Base-by-base conservation (phyloP, 2,329 filamentous ascomycete species). In the Trichoderma asperellum region DNA sequence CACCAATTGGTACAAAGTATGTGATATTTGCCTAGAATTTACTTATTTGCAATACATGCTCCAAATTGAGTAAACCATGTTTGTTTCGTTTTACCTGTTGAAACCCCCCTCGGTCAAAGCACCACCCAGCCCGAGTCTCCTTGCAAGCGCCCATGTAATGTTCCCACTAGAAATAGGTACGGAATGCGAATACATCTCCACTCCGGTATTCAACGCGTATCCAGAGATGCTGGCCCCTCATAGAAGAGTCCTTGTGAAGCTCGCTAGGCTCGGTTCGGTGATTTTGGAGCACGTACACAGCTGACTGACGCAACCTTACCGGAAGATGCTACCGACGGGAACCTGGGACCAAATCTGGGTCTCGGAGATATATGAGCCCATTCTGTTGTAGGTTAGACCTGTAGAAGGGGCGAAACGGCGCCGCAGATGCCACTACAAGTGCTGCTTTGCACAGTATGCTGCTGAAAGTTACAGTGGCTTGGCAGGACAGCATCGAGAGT, bases 301-400 rank as follows among this genome's bases (percentile, higher is more conserved):
- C 53, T 49, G 29, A 47, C 37, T 32, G 35, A 27, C 53, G 24
- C 37, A 29, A 53, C 53, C 27, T 66, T 40, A 47, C 40, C 63
- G 29, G 63, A 55, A 58, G 53, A 37, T 29, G 27, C 53, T 66
- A 24, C 63, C 53, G 52, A 58, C 37, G 27, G 21, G 40, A 63
- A 11, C 47, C 60, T 53, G 60, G 40, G 53, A 49, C 53, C 14
- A 65, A 34, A 58, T 58, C n/a, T 49, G 21, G n/a, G 24, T 58
- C 37, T 58, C 53, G 37, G 63, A 64, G 47, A 63, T 7, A 57
- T 66, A 53, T 32, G 21, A 56, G 24, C 34, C 14, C 24, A 21
- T 53, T 11, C 8, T n/a, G 11, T 57, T 57, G 29, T 16, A 57
- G 29, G 27, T 5, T 55, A 21, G 49, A n/a, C 24, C 27, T 32